Percentiles rank a stretch among this genome's conserved stretches.
Conservation (phyloP, 169 alveolate genomes). For the Eimeria falciformis region DNA sequence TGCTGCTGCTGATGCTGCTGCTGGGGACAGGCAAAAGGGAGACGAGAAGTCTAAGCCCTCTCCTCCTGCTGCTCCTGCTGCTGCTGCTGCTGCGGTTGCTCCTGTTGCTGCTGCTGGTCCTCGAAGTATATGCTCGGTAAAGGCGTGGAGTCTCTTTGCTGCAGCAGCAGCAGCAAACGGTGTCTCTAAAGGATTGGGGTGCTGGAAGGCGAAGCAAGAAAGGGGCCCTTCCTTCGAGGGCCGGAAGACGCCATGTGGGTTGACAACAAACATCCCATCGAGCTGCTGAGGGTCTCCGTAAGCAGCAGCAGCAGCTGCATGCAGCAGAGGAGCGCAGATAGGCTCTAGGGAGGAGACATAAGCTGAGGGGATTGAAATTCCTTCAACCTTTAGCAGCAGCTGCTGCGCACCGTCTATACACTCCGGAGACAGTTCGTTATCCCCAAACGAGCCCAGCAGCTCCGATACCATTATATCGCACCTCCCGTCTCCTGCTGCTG, state of each 20-base stretch:
- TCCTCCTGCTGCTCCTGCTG: background rate
- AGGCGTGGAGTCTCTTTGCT: background rate
- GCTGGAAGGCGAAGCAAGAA: conserved; percentile 63
- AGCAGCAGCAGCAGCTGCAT: conserved; percentile 77
- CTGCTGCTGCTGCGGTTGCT: background rate
- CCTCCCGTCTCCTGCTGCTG: conserved; percentile 16
- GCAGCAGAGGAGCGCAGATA: conserved; percentile 80
- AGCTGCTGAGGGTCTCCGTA: conserved; percentile 42
- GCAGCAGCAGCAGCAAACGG: conserved; percentile 13
- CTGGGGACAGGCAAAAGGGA: background rate
- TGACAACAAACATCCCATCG: conserved; percentile 49
- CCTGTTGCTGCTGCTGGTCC: background rate
- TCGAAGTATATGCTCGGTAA: background rate
- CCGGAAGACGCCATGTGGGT: conserved; percentile 9
- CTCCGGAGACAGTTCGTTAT: conserved; percentile 91
- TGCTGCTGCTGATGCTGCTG: conserved; percentile 51
- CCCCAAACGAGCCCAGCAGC: conserved; percentile 90
- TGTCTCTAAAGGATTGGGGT: conserved; percentile 20
- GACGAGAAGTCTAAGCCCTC: background rate
- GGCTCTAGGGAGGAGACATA: conserved; percentile 86
- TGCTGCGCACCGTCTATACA: conserved; percentile 86
- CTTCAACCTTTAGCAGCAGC: conserved; percentile 74
- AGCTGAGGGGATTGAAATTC: conserved; percentile 85
- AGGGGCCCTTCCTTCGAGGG: conserved; percentile 16
- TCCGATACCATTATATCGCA: conserved; percentile 90